Conservation (phyloP, 495 filamentous ascomycete species). For the Jackrogersella multiformis region DNA sequence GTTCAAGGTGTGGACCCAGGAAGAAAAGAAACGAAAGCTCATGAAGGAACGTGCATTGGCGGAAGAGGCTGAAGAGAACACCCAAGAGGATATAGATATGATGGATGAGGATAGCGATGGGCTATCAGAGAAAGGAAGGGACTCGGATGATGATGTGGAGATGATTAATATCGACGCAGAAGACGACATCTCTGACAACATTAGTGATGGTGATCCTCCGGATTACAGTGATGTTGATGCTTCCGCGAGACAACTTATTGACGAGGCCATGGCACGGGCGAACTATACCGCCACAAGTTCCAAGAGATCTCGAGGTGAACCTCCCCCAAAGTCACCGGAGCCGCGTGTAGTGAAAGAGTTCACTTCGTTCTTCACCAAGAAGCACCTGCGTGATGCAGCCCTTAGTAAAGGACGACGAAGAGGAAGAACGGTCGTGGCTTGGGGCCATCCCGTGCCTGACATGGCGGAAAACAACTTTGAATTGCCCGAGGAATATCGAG, state of each 20-base stretch:
- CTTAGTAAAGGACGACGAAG: slow-evolving; percentile 67
- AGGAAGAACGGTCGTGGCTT: slow-evolving; percentile 68
- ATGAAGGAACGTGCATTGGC: slow-evolving; percentile 69
- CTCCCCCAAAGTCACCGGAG: slow-evolving; percentile 46
- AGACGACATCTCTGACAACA: slow-evolving; percentile 45
- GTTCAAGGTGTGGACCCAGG: slow-evolving; percentile 85
- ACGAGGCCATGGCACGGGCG: slow-evolving; percentile 67
- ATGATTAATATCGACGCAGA: slow-evolving; percentile 41
- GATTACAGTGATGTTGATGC: slow-evolving; percentile 79
- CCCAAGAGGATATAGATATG: slow-evolving; percentile 44
- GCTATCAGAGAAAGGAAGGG: slow-evolving; percentile 39
- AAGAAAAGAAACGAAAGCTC: slow-evolving; percentile 82
- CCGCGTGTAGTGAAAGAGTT: slow-evolving; percentile 66
- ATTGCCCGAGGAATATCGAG: slow-evolving; percentile 74
- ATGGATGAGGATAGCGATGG: slow-evolving; percentile 43
- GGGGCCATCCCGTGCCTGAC: slow-evolving; percentile 85
- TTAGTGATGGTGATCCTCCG: slow-evolving; percentile 60
- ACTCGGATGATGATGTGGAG: slow-evolving; percentile 39
- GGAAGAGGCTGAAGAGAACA: slow-evolving; percentile 55
- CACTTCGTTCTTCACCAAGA: slow-evolving; percentile 83
- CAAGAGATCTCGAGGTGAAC: slow-evolving; percentile 46
- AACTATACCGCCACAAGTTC: slow-evolving; percentile 37
- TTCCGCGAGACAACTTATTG: slow-evolving; percentile 74
- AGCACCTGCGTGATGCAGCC: slow-evolving; percentile 78
- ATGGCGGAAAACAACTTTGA: slow-evolving; percentile 73